phyloP scores from a whole-genome alignment of 495 filamentous ascomycete genomes.

The Aspergillus ellipticus region DNA sequence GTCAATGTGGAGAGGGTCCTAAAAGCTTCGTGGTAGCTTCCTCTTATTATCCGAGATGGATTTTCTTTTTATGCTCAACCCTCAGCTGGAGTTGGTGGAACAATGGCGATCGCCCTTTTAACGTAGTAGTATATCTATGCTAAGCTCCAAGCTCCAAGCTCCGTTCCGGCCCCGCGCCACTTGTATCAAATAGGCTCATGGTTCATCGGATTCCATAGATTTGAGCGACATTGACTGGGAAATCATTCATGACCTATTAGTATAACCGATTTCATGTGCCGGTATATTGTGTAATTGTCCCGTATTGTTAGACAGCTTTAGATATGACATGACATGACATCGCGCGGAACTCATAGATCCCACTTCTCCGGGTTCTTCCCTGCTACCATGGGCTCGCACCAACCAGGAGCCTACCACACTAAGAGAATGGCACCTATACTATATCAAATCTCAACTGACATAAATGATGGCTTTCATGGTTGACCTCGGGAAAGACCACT shows the following conservation, averaged over 20 bases:
- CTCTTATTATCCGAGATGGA: too few species aligned
- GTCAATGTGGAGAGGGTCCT: background rate
- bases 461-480: constrained; percentile 10
- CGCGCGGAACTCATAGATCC: too few species aligned
- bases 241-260: too few species aligned
- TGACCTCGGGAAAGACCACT: constrained; percentile 11
- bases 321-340: too few species aligned
- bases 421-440: background rate
- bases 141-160: background rate
- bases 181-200: background rate
- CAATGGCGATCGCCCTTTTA: background rate
- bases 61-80: background rate
- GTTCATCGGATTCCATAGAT: too few species aligned
- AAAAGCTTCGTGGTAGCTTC: background rate
- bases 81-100: background rate
- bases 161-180: background rate
- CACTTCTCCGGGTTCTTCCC: background rate
- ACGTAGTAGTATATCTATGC: background rate
- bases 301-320: too few species aligned
- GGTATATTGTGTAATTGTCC: too few species aligned
- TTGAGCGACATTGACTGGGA: too few species aligned
- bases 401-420: background rate
- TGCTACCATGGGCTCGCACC: background rate
- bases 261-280: too few species aligned
- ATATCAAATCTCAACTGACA: background rate